These are phyloP conservation scores for Mycosarcoma mackinlayi DNA, from an alignment of 1,284 basidiomycete genomes.

Conservation along the genomic window DNA sequence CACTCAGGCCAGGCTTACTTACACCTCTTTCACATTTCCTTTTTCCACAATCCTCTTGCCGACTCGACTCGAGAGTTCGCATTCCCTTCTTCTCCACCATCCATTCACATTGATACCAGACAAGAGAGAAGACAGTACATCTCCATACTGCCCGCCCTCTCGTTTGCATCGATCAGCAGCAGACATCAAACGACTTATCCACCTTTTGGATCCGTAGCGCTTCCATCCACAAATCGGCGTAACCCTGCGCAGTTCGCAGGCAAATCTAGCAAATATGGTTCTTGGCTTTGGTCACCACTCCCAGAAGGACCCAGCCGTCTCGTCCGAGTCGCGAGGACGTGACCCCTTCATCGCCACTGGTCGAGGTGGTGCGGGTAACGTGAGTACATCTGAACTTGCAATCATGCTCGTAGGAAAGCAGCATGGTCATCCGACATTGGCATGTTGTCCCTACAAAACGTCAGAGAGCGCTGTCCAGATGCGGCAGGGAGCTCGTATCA, in stretches of 20 bases:
- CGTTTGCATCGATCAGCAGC: background rate
- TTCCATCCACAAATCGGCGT: background rate
- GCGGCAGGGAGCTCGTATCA: no score
- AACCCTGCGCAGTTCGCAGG: background rate
- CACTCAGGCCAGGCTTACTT: no score
- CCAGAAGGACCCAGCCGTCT: slow-evolving; percentile 29
- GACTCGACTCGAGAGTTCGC: no score
- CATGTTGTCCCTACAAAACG: no score
- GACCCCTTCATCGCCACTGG: slow-evolving; percentile 58
- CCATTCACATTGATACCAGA: background rate
- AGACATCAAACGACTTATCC: background rate
- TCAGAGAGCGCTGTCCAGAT: no score
- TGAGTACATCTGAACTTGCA: slow-evolving; percentile 35
- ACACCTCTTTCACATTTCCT: no score
- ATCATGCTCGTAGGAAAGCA: no score
- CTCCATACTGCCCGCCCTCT: background rate
- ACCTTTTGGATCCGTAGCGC: no score
- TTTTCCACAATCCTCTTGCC: no score
- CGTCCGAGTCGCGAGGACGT: slow-evolving; percentile 53
- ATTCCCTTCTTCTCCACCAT: background rate
- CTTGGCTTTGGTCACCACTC: slow-evolving; percentile 52
- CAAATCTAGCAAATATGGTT: slow-evolving; percentile 23
- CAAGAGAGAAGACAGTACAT: background rate
- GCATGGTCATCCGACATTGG: no score
- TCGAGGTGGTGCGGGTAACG: slow-evolving; percentile 63